phyloP scores from a whole-genome alignment of 805 yeast species.

The Ogataea sp. region DNA sequence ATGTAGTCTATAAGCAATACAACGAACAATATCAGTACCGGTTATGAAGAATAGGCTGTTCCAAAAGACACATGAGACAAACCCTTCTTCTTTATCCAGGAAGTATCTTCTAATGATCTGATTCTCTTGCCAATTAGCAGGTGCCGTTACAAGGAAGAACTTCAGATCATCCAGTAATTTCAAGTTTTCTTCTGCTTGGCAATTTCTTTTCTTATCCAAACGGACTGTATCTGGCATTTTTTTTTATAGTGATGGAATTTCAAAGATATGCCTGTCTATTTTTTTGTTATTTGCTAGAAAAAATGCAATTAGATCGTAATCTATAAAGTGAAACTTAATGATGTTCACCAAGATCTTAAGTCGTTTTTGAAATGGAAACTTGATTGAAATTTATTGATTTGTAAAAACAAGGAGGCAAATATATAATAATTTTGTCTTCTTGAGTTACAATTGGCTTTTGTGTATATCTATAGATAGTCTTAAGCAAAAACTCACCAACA shows the following conservation, averaged over 20 bases:
- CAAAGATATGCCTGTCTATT: background rate
- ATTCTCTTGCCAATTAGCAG: conserved; percentile 86
- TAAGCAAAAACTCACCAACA: too few relatives aligned
- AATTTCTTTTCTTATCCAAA: background rate
- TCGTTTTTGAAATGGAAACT: too few relatives aligned
- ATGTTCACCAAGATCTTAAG: too few relatives aligned
- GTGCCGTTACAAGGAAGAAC: conserved; percentile 86
- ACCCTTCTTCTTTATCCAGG: conserved; percentile 82
- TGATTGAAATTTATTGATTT: too few relatives aligned
- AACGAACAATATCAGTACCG: conserved; percentile 93
- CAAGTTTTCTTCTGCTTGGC: conserved; percentile 40
- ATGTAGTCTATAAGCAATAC: conserved; percentile 79
- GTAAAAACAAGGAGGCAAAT: too few relatives aligned
- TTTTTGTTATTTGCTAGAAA: too few relatives aligned
- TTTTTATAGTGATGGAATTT: background rate
- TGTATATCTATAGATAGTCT: too few relatives aligned
- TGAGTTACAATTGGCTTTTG: too few relatives aligned
- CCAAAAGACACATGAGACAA: conserved; percentile 91
- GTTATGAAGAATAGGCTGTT: conserved; percentile 82
- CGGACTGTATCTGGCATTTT: background rate
- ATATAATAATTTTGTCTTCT: too few relatives aligned
- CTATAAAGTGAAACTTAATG: too few relatives aligned
- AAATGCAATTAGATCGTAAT: too few relatives aligned
- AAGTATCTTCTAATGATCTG: conserved; percentile 83
- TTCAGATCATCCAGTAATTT: conserved; percentile 69